Evolutionary conservation across 148 eudicot genomes (phyloP).

Genomic region (Rhododendron kiyosumense): DNA sequence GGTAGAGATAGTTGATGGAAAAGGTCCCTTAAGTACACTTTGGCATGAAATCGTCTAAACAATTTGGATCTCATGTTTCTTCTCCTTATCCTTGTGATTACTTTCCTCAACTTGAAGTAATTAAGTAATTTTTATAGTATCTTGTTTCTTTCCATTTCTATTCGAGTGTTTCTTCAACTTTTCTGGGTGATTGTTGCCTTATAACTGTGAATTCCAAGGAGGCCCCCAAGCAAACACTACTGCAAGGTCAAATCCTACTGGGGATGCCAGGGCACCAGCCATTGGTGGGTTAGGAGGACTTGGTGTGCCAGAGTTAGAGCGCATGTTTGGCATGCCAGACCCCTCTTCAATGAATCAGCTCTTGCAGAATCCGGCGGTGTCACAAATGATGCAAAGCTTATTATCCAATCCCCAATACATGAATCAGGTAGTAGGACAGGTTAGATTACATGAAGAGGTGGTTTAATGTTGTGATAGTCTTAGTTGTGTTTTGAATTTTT

Average conservation of each 20-base stretch:
- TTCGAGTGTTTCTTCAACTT: not conserved
- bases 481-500: slow-evolving; percentile 4
- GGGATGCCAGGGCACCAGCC: slow-evolving; percentile 54
- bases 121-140: not conserved
- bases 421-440: slow-evolving; percentile 60
- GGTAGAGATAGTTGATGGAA: not conserved
- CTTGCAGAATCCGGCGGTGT: slow-evolving; percentile 83
- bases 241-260: slow-evolving; percentile 55
- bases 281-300: slow-evolving; percentile 65
- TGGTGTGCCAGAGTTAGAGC: slow-evolving; percentile 66
- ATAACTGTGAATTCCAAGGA: slow-evolving; percentile 25
- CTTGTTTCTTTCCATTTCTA: not conserved
- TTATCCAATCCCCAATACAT: slow-evolving; percentile 81
- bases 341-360: slow-evolving; percentile 57
- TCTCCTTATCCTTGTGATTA: not conserved
- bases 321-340: slow-evolving; percentile 48
- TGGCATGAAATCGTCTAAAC: not conserved
- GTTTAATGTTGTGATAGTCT: not conserved
- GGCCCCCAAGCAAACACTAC: slow-evolving; percentile 59
- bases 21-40: not conserved
- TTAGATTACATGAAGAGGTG: not conserved
- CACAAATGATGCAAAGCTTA: slow-evolving; percentile 91
- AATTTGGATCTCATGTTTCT: not conserved
- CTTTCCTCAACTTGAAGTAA: not conserved
- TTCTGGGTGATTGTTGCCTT: slow-evolving; percentile 7